Evolutionary conservation across 106 monocot species (phyloP).

Genomic region (Dendrobium chrysotoxum): DNA sequence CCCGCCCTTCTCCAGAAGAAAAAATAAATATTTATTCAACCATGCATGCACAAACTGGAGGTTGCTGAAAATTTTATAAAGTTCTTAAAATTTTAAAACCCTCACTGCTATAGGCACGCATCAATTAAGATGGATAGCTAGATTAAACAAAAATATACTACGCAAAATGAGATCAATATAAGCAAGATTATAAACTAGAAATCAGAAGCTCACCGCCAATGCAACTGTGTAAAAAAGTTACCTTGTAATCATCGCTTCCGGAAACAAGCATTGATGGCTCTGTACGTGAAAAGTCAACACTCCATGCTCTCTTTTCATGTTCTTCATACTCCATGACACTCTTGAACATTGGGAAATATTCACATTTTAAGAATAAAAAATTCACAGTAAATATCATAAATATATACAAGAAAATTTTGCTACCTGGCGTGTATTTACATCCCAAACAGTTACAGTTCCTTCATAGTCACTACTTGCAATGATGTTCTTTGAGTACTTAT

Average conservation of each 20-base stretch:
- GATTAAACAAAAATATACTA: not conserved
- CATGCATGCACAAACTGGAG: not conserved
- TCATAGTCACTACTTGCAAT: constrained; percentile 98
- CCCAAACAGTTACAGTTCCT: constrained; percentile 98
- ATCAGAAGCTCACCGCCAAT: not conserved
- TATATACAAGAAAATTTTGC: not conserved
- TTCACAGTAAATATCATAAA: constrained; percentile 2
- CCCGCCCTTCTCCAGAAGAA: not conserved
- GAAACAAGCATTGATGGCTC: constrained; percentile 96
- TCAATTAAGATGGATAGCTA: not conserved
- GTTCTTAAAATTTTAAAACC: not conserved
- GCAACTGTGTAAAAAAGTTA: constrained; percentile 12
- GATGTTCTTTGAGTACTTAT: constrained; percentile 88
- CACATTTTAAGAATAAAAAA: not conserved
- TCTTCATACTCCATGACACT: constrained; percentile 99
- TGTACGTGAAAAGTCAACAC: constrained; percentile 95
- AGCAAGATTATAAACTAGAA: not conserved
- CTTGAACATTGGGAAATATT: constrained; percentile 7
- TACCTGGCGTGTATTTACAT: constrained; percentile 94
- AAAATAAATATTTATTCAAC: not conserved
- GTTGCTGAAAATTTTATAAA: not conserved
- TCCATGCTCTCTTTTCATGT: constrained; percentile 98
- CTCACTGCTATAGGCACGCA: not conserved
- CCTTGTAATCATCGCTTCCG: constrained; percentile 98
- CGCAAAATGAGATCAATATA: not conserved